A percentile compares a stretch with the other conserved stretches of the same genome.
These are phyloP conservation scores for Dictyostelium intermedium DNA, from an alignment of 78 protist genomes.

Conservation along the genomic window DNA sequence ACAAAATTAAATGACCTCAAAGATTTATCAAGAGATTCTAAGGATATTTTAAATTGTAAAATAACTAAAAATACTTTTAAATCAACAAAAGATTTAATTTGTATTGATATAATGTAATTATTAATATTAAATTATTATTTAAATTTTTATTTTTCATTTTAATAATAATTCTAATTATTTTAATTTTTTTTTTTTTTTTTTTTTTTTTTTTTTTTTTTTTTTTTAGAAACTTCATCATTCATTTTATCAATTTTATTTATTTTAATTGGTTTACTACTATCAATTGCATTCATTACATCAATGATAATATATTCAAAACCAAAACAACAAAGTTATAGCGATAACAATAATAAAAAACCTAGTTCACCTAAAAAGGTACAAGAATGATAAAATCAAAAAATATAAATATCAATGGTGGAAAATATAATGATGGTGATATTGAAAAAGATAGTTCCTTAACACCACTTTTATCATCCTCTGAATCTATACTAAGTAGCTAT, in stretches of 20 bases:
- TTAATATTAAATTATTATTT: neutral
- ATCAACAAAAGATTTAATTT: conserved; percentile 37
- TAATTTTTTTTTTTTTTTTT: neutral
- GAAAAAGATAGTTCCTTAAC: neutral
- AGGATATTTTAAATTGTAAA: conserved; percentile 54
- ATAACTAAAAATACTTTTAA: conserved; percentile 19
- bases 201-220: neutral
- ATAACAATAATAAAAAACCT: neutral
- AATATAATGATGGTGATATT: neutral
- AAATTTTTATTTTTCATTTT: neutral
- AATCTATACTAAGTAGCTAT: neutral
- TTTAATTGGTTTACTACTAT: neutral
- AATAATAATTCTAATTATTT: neutral
- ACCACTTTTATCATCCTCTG: neutral
- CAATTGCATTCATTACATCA: conserved; percentile 22
- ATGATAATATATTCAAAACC: neutral
- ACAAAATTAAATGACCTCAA: neutral
- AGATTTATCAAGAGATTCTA: conserved; percentile 1
- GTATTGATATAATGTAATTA: conserved; percentile 37
- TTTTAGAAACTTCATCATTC: conserved; percentile 24
- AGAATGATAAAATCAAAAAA: neutral
- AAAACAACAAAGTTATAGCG: neutral
- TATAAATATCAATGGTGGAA: neutral
- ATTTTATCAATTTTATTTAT: conserved; percentile 1
- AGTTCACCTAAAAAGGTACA: neutral